Evolutionary conservation across 371 early-diverging fungal species (phyloP), one percentile per base, ranked within the genome.

Genomic region (Apophysomyces ossiformis): DNA sequence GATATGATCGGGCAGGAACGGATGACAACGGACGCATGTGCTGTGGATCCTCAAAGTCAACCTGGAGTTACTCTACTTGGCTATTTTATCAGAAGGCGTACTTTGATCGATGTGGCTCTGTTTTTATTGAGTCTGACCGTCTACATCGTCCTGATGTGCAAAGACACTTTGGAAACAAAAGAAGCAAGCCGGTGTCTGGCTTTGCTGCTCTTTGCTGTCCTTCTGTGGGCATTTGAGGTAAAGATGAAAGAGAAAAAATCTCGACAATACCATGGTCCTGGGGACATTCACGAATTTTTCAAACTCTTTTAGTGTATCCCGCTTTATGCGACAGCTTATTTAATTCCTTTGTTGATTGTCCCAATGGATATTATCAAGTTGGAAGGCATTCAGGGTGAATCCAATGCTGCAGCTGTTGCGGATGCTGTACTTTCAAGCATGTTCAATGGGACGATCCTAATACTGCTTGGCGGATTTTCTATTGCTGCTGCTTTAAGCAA

Each of bases 371-470:
- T 94, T 15, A 78, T 92, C 71, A 83, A 86, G 18, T 73, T 80
- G 1, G 67, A 16, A 21, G 21, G 76, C 43, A 78, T 75, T 4
- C 43, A 62, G 16, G 63, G 73, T 4, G 65, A 88, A 77, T 26
- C 21, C 9, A 50, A 26, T 21, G 54, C 54, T 18, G 54, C 54
- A 50, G 84, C 82, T 5, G 93, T 95, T 9, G 86, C 97, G 13
- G 90, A 92, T 67, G 76, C 72, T 18, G 90, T 96, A 57, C 95
- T 96, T 69, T 82, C 88, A 2, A 86, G 92, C 45, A 98, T 98
- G 98, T 98, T 96, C 69, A 90, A 89, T n/a, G 93, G 96, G 1
- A 95, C 95, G n/a, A 94, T 97, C 68, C 94, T 98, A 95, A 77
- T 98, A 38, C 83, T 98, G 4, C 80, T 98, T 7, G 97, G 97